Evolutionary conservation across 306 rosid species (phyloP).

Genomic region (Prunus padus): DNA sequence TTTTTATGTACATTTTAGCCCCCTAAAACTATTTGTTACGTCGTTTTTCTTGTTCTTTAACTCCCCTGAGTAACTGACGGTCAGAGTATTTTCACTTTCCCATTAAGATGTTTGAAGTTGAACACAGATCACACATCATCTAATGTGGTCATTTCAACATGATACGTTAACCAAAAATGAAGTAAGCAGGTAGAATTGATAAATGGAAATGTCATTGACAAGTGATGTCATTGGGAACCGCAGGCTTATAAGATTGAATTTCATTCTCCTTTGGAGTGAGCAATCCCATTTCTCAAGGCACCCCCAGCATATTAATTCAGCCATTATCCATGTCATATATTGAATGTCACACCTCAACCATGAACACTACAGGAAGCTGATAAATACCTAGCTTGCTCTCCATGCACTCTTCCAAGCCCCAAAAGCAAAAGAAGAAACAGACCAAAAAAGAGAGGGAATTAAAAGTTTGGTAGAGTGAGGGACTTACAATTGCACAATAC

Average conservation of each 20-base stretch:
- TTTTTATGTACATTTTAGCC: not conserved
- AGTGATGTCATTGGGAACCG: conserved; percentile 7
- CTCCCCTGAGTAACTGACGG: not conserved
- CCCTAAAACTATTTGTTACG: not conserved
- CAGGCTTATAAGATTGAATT: not conserved
- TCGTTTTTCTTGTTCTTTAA: not conserved
- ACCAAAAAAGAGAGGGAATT: too few relatives aligned
- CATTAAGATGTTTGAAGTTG: too few relatives aligned
- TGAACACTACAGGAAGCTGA: not conserved
- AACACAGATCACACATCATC: too few relatives aligned
- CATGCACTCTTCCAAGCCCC: not conserved
- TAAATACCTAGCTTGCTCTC: conserved; percentile 5
- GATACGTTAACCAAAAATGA: too few relatives aligned
- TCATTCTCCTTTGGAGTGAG: not conserved
- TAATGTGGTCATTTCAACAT: too few relatives aligned
- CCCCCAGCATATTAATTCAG: not conserved
- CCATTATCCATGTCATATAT: not conserved
- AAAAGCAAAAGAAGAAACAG: not conserved
- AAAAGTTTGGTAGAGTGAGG: too few relatives aligned
- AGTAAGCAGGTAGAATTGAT: not conserved
- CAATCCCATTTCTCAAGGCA: conserved; percentile 28
- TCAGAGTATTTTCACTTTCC: too few relatives aligned
- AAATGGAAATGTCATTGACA: conserved; percentile 19
- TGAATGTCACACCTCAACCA: conserved; percentile 15
- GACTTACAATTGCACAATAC: not conserved